Evolutionary conservation across 148 eudicot genomes (phyloP), one percentile per base, ranked within the genome.

Genomic region (Silene latifolia): DNA sequence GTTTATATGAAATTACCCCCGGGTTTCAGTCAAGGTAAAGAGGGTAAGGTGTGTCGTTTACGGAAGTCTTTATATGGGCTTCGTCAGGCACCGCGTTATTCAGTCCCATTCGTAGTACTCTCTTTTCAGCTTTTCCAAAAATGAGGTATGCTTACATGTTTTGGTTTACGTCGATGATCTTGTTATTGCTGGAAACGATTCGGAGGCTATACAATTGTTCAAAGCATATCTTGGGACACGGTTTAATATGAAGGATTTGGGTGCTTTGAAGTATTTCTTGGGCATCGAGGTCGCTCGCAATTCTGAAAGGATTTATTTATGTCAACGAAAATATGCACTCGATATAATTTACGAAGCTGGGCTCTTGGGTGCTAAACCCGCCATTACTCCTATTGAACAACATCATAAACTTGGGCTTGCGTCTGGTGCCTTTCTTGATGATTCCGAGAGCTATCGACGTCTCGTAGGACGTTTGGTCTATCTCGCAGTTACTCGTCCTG

Each of bases 171-270:
- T 60, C 4, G 64, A 60, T 60, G 64, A 60, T 29, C 0, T 56
- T 0, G 69, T 67, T 2, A 76, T 76, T 76, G 27, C 39, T 1
- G 72, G 72, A 3, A 57, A 54, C 11, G 54, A 66, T 76, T 7
- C 27, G 0, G 13, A 11, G 25, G 72, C 9, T 1, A 76, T 67
- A 54, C 4, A 19, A 27, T 3, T 0, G 0, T 29, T 76, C 12
- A 54, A 76, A 19, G 18, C 1, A 0, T 51, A 54, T n/a, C 3
- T 76, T 6, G 13, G 72, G 5, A 1, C 0, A 0, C 66, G 63
- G 10, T 76, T 76, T 20, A 29, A 54, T 21, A 54, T 76, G 72
- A 76, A 76, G 60, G 72, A 76, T 54, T 23, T 76, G 2, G 78
- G 78, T 7, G 14, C 42, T 0, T 15, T 76, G 4, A 76, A 76